phyloP scores from a whole-genome alignment of 176 grass and related monocot species.

The Avena insularis region DNA sequence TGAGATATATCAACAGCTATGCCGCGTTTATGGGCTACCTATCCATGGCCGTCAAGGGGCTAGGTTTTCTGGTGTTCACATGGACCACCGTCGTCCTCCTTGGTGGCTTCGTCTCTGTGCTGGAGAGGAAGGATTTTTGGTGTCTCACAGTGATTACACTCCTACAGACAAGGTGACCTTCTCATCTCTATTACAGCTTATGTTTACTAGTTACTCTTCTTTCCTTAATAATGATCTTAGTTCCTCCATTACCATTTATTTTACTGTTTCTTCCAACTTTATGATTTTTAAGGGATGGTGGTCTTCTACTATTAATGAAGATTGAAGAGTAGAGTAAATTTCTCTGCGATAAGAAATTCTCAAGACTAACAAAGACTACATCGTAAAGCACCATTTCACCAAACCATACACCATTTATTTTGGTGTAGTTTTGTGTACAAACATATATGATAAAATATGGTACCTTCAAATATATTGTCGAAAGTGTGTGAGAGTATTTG shows the following conservation, averaged over 20 bases:
- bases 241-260: too few relatives aligned
- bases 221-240: not conserved
- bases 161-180: conserved; percentile 11
- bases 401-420: not conserved
- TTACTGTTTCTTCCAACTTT: not conserved
- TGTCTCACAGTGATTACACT: not conserved
- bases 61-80: not conserved
- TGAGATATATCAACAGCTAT: conserved; percentile 16
- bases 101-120: not conserved
- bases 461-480: not conserved
- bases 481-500: not conserved
- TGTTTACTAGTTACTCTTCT: not conserved
- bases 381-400: not conserved
- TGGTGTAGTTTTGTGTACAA: not conserved
- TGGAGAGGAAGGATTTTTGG: conserved; percentile 4
- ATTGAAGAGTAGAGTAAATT: not conserved
- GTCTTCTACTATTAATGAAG: not conserved
- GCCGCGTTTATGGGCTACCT: not conserved
- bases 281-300: not conserved
- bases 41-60: not conserved
- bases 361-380: not conserved
- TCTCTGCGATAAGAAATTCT: not conserved
- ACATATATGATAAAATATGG: not conserved
- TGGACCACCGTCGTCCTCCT: not conserved
- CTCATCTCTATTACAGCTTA: not conserved